Conservation (phyloP, 2,329 filamentous ascomycete species). For the Aspergillus texensis region DNA sequence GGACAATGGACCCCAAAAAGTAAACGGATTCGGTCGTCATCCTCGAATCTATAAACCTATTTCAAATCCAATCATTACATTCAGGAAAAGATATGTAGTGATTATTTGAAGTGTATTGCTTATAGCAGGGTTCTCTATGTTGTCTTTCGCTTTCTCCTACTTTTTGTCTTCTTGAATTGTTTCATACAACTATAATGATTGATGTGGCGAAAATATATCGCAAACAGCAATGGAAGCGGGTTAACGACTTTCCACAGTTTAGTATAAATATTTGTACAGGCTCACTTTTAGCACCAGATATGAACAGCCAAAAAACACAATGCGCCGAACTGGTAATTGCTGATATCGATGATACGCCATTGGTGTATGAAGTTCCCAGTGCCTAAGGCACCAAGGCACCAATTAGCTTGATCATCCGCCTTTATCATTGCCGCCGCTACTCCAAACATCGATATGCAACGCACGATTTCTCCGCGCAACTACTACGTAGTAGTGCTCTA, state of each 20-base stretch:
- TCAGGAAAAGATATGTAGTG: neutral
- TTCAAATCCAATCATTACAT: neutral
- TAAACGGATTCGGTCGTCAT: neutral
- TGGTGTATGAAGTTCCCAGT: neutral
- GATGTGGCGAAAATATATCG: neutral
- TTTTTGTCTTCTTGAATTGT: neutral
- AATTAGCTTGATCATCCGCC: neutral
- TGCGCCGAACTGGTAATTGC: neutral
- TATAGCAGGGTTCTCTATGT: neutral
- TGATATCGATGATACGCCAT: neutral
- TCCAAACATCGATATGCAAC: slow-evolving; percentile 3
- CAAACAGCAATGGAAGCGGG: neutral
- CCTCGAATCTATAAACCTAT: neutral
- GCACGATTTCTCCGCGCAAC: neutral
- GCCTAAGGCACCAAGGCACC: slow-evolving; percentile 24
- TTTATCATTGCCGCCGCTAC: slow-evolving; percentile 4
- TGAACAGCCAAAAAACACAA: neutral
- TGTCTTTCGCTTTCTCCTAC: neutral
- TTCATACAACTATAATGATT: neutral
- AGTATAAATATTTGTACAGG: neutral
- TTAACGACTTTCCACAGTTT: neutral
- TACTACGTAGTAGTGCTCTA: neutral
- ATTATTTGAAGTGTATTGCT: neutral
- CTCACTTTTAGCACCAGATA: neutral
- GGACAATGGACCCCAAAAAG: neutral